Base-by-base conservation (phyloP, 768 basidiomycete genomes). In the Rhodotorula paludigena region DNA sequence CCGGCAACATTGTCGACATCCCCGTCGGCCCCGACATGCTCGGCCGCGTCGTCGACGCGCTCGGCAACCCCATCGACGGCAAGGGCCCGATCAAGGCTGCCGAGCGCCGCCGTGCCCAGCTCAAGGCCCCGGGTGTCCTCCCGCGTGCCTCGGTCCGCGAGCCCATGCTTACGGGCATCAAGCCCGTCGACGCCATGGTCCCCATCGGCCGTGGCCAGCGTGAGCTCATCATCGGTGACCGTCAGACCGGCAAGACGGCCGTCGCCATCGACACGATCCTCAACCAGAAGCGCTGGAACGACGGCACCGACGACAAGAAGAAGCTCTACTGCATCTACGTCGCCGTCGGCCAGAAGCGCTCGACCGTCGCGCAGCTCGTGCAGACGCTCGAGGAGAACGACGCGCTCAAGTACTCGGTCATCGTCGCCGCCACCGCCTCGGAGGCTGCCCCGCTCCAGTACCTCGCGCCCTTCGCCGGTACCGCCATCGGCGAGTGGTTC, bases 401-500 rank as follows among this genome's bases (percentile, higher is more conserved):
- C 76, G 94, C 96, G 71, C 89, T 99, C 88, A 99, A 99, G 84
- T 99, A 99, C 84, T 85, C 92, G 64, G 94, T 99, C 83, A 92
- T 99, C 75, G 96, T 99, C 76, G 96, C 96, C 76, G 96, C 96
- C 74, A 99, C 96, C 66, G 96, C 96, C 64, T 97, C 93, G 35
- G 96, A 99, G 83, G 96, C 96, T 76, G 96, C 96, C 75, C 96
- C 96, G 75, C 85, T 99, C 64, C 96, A 99, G 80, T 99, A 97
- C 83, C 89, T 99, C 76, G 96, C 96, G 77, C 96, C 96, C 74
- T 99, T 99, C 91, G 94, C 96, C 74, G 96, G 96, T 72, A 94
- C 92, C 81, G 96, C 96, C 77, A 99, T 99, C 92, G 96, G 96
- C 80, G 96, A 99, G 83, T 99, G 94, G 94, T 99, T 99, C 96